These are phyloP conservation scores for Exophiala calicioides DNA, from an alignment of 2,329 filamentous ascomycete species.

Conservation along the genomic window DNA sequence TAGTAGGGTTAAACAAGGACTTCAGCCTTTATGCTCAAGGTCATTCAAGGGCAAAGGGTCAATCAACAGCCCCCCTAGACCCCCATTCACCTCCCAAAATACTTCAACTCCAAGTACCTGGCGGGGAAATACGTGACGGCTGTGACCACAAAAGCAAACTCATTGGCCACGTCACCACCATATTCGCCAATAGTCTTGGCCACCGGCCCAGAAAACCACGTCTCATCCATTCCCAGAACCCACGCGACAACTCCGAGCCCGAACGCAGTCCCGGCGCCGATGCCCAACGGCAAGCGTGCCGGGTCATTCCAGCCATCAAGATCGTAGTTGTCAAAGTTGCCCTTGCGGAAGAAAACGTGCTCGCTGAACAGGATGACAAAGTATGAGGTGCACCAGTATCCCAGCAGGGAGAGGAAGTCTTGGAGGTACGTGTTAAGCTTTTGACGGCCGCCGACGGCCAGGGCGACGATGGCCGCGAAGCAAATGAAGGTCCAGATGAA, in stretches of 20 bases:
- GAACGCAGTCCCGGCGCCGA: slow-evolving; percentile 49
- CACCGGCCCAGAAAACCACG: slow-evolving; percentile 51
- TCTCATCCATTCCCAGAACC: slow-evolving; percentile 61
- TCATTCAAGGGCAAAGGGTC: too few species aligned
- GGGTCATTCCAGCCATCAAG: slow-evolving; percentile 54
- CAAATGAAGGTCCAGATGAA: slow-evolving; percentile 52
- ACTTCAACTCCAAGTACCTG: slow-evolving; percentile 47
- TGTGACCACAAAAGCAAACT: slow-evolving; percentile 55
- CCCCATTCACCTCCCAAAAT: slow-evolving; percentile 21
- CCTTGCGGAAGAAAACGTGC: slow-evolving; percentile 51
- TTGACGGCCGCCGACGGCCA: slow-evolving; percentile 48
- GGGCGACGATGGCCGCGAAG: slow-evolving; percentile 48
- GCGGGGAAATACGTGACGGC: slow-evolving; percentile 50
- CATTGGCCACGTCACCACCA: slow-evolving; percentile 55
- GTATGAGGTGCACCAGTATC: slow-evolving; percentile 55
- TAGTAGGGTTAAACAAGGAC: too few species aligned
- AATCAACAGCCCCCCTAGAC: too few species aligned
- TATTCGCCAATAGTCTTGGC: slow-evolving; percentile 46
- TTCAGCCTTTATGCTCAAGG: too few species aligned
- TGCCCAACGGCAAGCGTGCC: slow-evolving; percentile 45
- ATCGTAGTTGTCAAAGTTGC: slow-evolving; percentile 48
- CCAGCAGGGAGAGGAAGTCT: slow-evolving; percentile 52
- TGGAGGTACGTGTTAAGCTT: slow-evolving; percentile 48
- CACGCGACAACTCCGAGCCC: slow-evolving; percentile 50
- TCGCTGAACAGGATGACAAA: slow-evolving; percentile 52